Base-by-base conservation (phyloP, 1,284 basidiomycete genomes). In the Cryptococcus amylolentus region DNA sequence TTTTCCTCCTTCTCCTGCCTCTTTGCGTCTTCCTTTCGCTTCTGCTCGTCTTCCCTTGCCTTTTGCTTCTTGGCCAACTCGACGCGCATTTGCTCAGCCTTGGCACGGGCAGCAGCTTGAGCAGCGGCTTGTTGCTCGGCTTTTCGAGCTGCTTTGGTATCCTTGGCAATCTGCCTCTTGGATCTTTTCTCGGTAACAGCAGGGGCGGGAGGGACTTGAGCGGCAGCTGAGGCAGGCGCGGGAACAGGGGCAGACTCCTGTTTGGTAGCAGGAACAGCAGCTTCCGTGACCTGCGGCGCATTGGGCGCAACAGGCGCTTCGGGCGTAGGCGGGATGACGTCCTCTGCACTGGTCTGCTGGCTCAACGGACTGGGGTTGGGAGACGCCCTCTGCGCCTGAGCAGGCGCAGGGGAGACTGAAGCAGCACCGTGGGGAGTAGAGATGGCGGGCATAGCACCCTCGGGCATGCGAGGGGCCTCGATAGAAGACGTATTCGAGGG, bases 121-220 rank as follows among this genome's bases (percentile, higher is more conserved):
- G 61, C 63, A 35, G 63, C 63, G 10, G 61, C 65, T 54, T 70
- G 65, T 48, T 66, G 65, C 40, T 64, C 62, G 12, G 61, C 65
- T 53, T 69, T 66, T 50, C 66, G 65, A 10, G 61, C 64, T n/a
- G 60, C 60, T 44, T 69, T 67, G 27, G 68, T 87, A 65, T 90
- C 88, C 53, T 83, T 82, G 42, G 84, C 82, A 28, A 91, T 78
- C 64, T 89, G 86, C 64, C 86, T 84, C 77, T 89, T 90, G 73
- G 89, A 86, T 70, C 89, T 73, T 55, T 71, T 71, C 5, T 59
- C 56, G 10, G 56, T 55, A 6, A 64, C 43, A 6, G 54, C 35
- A 13, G 59, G 48, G 38, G 53, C 51, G 16, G 57, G 39, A 9
- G 53, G 40, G 7, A 58, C 46, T 12, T 44, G 39, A n/a, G 56